A percentile compares a stretch with the other conserved stretches of the same genome.
Evolutionary conservation across 176 grass and related monocot species (phyloP).

Genomic region (Eremochloa ophiuroides): DNA sequence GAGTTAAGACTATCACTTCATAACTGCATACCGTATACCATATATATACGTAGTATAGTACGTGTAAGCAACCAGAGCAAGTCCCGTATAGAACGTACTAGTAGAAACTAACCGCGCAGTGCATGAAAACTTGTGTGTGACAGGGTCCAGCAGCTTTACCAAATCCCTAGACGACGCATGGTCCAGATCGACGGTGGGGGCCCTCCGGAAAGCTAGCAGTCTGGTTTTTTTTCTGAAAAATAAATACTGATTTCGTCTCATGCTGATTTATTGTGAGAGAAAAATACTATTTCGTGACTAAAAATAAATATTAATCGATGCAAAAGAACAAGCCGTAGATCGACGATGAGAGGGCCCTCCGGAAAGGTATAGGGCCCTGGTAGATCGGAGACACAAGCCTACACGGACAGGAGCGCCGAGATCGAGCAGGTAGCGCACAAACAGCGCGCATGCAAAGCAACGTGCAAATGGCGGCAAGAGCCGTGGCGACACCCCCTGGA

Average conservation of each 20-base stretch:
- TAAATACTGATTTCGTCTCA: too few relatives aligned
- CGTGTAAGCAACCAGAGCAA: background rate
- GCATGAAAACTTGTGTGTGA: background rate
- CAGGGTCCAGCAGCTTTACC: conserved; percentile 31
- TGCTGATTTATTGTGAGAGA: too few relatives aligned
- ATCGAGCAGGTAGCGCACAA: background rate
- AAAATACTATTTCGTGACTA: too few relatives aligned
- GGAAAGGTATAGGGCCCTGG: too few relatives aligned
- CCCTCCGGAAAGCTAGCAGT: too few relatives aligned
- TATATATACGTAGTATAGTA: background rate
- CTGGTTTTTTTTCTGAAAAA: too few relatives aligned
- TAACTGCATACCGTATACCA: background rate
- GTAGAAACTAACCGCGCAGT: background rate
- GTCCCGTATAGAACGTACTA: too few relatives aligned
- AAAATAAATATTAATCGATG: too few relatives aligned
- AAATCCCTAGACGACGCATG: conserved; percentile 34
- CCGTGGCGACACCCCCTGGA: background rate
- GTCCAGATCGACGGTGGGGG: conserved; percentile 5
- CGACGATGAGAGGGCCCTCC: background rate
- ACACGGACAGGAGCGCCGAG: conserved; percentile 5
- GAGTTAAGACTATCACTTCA: background rate
- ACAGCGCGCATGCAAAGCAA: background rate
- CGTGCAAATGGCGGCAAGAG: background rate
- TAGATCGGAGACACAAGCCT: conserved; percentile 23
- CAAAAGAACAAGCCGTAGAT: too few relatives aligned